These are phyloP conservation scores for Liquidambar formosana DNA, from an alignment of 164 flowering plant genomes.

Conservation along the genomic window DNA sequence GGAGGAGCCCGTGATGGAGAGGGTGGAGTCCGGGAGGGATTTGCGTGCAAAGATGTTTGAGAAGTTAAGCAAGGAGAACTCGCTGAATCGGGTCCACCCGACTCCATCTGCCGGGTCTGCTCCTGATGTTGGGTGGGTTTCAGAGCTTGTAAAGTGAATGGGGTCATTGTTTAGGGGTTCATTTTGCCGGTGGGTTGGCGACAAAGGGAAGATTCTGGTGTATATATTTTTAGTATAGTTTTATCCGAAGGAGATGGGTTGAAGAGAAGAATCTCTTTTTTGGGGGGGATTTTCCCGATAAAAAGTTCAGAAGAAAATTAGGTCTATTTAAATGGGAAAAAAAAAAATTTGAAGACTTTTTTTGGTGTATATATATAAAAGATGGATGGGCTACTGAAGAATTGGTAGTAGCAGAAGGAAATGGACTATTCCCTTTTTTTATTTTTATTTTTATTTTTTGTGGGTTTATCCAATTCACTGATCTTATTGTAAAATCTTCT, in stretches of 20 bases:
- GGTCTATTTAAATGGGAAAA: neutral
- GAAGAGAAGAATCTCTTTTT: slow-evolving; percentile 17
- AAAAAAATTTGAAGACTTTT: neutral
- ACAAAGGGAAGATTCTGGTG: slow-evolving; percentile 14
- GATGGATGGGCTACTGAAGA: neutral
- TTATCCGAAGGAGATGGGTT: neutral
- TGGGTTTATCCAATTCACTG: neutral
- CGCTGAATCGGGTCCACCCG: slow-evolving; percentile 31
- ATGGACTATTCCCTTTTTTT: slow-evolving; percentile 8
- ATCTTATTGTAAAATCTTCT: neutral
- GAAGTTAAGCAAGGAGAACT: slow-evolving; percentile 64
- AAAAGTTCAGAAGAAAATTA: neutral
- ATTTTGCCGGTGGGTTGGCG: neutral
- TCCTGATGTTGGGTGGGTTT: slow-evolving; percentile 80
- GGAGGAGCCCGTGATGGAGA: slow-evolving; percentile 61
- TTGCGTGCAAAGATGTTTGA: slow-evolving; percentile 55
- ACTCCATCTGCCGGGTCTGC: neutral
- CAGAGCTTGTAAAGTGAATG: slow-evolving; percentile 62
- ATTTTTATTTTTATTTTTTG: neutral
- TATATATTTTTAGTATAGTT: neutral
- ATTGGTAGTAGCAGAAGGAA: slow-evolving; percentile 10
- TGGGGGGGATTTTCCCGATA: slow-evolving; percentile 14
- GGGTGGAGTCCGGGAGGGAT: slow-evolving; percentile 71
- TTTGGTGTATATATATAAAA: neutral
- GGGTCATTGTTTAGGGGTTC: neutral